Percentiles rank a stretch among this genome's conserved stretches.
Conservation (phyloP, 495 filamentous ascomycete species). For the Saxispiralis lemnorum region DNA sequence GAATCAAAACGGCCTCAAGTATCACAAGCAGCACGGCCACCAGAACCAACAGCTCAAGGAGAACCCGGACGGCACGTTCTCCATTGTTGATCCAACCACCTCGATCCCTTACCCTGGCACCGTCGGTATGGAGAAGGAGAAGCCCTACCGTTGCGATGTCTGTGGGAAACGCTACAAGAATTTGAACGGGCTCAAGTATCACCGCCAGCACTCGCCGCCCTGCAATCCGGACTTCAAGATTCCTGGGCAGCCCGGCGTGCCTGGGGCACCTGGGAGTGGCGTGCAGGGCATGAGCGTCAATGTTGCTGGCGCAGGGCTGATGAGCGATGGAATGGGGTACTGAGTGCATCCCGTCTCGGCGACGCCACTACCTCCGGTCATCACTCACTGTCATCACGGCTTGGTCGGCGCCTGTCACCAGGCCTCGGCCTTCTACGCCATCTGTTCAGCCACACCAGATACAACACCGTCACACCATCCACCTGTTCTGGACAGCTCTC, state of each 20-base stretch:
- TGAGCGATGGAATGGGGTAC: conserved; percentile 21
- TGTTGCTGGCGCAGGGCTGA: conserved; percentile 26
- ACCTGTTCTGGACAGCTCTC: no score
- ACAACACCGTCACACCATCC: no score
- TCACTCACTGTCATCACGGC: no score
- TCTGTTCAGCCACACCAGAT: no score
- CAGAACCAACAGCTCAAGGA: conserved; percentile 89
- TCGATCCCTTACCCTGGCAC: conserved; percentile 87
- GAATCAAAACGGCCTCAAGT: conserved; percentile 95
- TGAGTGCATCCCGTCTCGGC: background rate
- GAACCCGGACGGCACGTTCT: conserved; percentile 91
- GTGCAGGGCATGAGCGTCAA: conserved; percentile 22
- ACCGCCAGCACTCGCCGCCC: conserved; percentile 23
- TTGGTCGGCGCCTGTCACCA: no score
- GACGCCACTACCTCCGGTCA: background rate
- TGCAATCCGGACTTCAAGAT: conserved; percentile 27
- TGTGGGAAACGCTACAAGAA: conserved; percentile 99
- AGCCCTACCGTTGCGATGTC: conserved; percentile 88
- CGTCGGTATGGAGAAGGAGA: conserved; percentile 97
- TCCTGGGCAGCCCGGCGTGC: conserved; percentile 8
- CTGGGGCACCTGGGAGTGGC: conserved; percentile 11
- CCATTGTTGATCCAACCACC: conserved; percentile 93
- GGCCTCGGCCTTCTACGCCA: no score
- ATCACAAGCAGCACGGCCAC: conserved; percentile 82
- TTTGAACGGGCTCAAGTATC: conserved; percentile 45